Conservation (phyloP, 768 basidiomycete species). For the Macrocybe gigantea region DNA sequence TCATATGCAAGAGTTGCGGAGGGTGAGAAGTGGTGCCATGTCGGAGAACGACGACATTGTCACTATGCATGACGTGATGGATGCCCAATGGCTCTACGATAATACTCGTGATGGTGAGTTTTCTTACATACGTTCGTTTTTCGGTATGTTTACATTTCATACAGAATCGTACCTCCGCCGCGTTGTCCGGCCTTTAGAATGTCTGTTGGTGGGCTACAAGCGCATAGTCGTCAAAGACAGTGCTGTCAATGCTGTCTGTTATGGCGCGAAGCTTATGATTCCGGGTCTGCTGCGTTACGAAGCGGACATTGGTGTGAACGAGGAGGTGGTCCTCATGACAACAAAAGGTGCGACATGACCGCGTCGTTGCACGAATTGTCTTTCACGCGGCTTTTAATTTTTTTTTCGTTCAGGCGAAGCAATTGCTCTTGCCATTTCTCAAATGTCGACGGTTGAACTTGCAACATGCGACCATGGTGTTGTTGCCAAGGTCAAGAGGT, state of each 20-base stretch:
- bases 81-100: conserved; percentile 98
- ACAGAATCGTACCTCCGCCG: conserved; percentile 94
- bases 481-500: conserved; percentile 97
- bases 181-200: conserved; percentile 91
- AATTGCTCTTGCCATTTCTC: conserved; percentile 89
- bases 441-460: conserved; percentile 98
- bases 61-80: conserved; percentile 99
- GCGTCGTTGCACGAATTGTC: conserved; percentile 1
- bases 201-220: conserved; percentile 92
- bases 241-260: conserved; percentile 98
- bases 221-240: conserved; percentile 99
- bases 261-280: conserved; percentile 99
- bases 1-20: conserved; percentile 98
- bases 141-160: conserved; percentile 4
- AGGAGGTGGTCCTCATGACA: conserved; percentile 98
- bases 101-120: conserved; percentile 89
- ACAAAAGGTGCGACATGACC: conserved; percentile 66
- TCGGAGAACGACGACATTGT: conserved; percentile 98
- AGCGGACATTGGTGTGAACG: conserved; percentile 87
- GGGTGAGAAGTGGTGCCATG: conserved; percentile 94
- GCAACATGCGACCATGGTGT: conserved; percentile 98
- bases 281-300: conserved; percentile 97
- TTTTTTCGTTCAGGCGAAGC: conserved; percentile 60
- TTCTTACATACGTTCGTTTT: not conserved
- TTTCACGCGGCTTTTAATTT: conserved; percentile 4